Base-by-base conservation (phyloP, 2,329 filamentous ascomycete genomes). In the Clarireedia hainanense region DNA sequence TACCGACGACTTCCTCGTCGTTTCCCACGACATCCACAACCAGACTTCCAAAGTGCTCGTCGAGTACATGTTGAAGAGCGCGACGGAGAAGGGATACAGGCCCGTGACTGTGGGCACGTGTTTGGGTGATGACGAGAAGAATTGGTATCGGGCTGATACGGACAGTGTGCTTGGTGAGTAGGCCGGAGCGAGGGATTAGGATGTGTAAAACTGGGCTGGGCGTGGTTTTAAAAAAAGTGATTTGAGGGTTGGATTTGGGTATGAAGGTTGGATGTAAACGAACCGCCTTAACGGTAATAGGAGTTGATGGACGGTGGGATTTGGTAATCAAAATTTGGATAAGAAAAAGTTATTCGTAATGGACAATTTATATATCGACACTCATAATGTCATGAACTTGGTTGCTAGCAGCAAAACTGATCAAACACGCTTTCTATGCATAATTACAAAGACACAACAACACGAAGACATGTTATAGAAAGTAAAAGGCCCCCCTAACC, bases 81-180 rank as follows among this genome's bases (percentile, higher is more conserved):
- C 75, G 27, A 58, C 62, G 17, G 58, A 50, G 2, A 68, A 70
- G 40, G 72, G 71, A 0, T 67, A 70, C 50, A 56, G 57, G 65
- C 70, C 66, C 55, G 74, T 75, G 24, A 73, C 74, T 2, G 70
- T 75, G 45, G 75, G 73, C 0, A 69, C 75, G 37, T 77, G 75
- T 60, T 61, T 77, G 43, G 71, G 70, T 1, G 74, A 77, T 58
- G 55, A 60, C 15, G 42, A 46, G 30, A 67, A 64, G 9, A 65
- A 69, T 45, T 77, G 74, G 75, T 77, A 77, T 52, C 57, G 62
- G 6, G 42, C 56, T 26, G 63, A 63, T 57, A 54, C 50, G n/a
- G 42, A 12, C 5, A 10, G 17, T 6, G 37, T 42, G n/a, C 14
- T 52, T 10, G 50, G 50, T 2, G 45, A 3, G 10, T 17, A 27